Evolutionary conservation across 768 basidiomycete genomes (phyloP), one percentile per base, ranked within the genome.

Genomic region (Hirschioporus abietinus): DNA sequence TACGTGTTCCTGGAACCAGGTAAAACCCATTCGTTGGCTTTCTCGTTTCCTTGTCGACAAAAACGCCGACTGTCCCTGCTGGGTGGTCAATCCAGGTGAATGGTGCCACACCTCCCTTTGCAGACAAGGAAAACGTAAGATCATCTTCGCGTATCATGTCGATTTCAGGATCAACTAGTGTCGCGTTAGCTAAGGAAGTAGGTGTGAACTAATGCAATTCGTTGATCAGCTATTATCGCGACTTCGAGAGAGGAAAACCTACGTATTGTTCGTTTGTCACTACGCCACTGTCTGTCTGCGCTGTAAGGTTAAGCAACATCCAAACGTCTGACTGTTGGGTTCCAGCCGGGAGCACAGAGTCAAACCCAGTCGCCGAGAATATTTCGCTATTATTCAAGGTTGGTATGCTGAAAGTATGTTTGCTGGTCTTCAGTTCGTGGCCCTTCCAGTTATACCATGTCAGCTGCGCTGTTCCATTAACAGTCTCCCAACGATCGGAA

Each of bases 81-180:
- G 85, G 85, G 72, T 87, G 85, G 64, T 87, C 86, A 0, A 88
- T 75, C 85, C 86, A 87, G 6, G 85, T 82, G 82, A 84, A 87
- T 0, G 81, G 76, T 0, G 82, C 85, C 5, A 87, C 86, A 0
- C 85, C 86, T 15, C 83, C 82, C 59, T 74, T 73, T 1, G 85
- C 86, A 1, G 84, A 84, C 3, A 87, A 72, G 1, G 80, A 82
- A 71, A 88, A 86, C 0, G 79, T 82, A 63, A 82, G 70, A 67
- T 82, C 72, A 6, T 71, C 63, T 0, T 70, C 67, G 17, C 72
- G 65, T 0, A 71, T 76, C 7, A 86, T 66, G 0, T 72, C 67
- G 60, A 87, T 83, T 67, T 78, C 24, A 0, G 86, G 86, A 65
- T 87, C 84, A 17, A 83, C 74, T 7, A 86, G 77, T 20, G 75